Conservation (phyloP, 345 rosid species). For the Eucalyptus viminalis region DNA sequence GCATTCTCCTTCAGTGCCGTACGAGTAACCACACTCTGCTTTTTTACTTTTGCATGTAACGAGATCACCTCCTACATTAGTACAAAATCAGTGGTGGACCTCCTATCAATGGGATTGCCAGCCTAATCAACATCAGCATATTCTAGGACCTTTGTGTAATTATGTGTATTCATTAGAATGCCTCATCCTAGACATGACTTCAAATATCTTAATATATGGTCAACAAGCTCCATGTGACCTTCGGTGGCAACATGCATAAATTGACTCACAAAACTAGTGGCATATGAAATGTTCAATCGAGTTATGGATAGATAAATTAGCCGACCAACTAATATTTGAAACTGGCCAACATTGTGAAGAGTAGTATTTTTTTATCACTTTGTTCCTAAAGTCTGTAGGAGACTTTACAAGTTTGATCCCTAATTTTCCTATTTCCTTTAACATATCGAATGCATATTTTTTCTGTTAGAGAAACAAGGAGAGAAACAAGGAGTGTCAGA, state of each 20-base stretch:
- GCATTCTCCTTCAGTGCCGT: background rate
- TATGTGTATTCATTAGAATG: background rate
- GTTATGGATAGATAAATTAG: background rate
- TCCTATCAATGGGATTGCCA: background rate
- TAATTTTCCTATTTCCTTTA: background rate
- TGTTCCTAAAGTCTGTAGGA: background rate
- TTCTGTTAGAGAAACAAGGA: too few species aligned
- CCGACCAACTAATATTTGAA: background rate
- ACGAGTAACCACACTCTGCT: background rate
- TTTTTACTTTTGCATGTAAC: background rate
- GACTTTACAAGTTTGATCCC: background rate
- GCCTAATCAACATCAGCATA: background rate
- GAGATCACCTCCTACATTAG: background rate
- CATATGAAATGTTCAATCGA: background rate
- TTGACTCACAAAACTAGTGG: background rate
- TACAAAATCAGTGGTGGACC: background rate
- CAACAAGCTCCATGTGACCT: background rate
- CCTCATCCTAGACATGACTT: background rate
- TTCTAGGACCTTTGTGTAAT: background rate
- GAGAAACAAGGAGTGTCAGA: too few species aligned
- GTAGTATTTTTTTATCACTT: background rate
- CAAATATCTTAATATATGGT: too few species aligned
- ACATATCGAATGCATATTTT: rapidly evolving
- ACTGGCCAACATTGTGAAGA: background rate
- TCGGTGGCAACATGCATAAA: too few species aligned